phyloP scores from a whole-genome alignment of 495 filamentous ascomycete genomes.

The Lasiosphaeria ovina region DNA sequence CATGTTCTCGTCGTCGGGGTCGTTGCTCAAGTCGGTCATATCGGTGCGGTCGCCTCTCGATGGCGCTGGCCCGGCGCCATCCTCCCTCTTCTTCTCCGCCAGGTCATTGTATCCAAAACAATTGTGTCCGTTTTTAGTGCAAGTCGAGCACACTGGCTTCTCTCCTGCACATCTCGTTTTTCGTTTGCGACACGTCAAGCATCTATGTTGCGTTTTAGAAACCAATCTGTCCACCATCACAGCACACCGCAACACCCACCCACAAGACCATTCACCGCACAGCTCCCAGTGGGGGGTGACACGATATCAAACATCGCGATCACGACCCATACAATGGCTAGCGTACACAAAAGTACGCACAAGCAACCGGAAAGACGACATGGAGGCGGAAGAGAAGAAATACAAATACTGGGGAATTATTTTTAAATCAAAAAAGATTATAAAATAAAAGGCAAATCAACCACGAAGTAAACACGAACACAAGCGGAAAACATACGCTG shows the following conservation, averaged over 20 bases:
- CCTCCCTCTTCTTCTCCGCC: conserved; percentile 45
- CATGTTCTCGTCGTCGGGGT: conserved; percentile 29
- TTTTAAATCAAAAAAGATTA: conserved; percentile 21
- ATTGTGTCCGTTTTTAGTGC: conserved; percentile 68
- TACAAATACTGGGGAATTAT: not conserved
- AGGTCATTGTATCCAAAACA: conserved; percentile 66
- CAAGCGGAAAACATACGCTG: conserved; percentile 58
- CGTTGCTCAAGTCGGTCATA: conserved; percentile 23
- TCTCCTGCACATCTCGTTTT: conserved; percentile 83
- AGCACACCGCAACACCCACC: conserved; percentile 13
- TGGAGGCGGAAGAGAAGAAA: not conserved
- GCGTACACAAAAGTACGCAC: not conserved
- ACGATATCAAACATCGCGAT: not conserved
- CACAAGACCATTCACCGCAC: not conserved
- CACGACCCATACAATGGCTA: not conserved
- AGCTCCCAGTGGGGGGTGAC: not conserved
- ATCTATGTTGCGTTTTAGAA: conserved; percentile 48
- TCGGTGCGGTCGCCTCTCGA: conserved; percentile 27
- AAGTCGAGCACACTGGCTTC: conserved; percentile 71
- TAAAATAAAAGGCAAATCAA: conserved; percentile 7
- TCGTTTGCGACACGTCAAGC: conserved; percentile 75
- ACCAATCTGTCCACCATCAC: conserved; percentile 6
- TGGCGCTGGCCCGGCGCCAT: conserved; percentile 8
- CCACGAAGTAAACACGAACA: too few relatives aligned
- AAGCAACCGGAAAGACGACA: not conserved